phyloP scores from a whole-genome alignment of 495 filamentous ascomycete species.

The Penicillium herquei region DNA sequence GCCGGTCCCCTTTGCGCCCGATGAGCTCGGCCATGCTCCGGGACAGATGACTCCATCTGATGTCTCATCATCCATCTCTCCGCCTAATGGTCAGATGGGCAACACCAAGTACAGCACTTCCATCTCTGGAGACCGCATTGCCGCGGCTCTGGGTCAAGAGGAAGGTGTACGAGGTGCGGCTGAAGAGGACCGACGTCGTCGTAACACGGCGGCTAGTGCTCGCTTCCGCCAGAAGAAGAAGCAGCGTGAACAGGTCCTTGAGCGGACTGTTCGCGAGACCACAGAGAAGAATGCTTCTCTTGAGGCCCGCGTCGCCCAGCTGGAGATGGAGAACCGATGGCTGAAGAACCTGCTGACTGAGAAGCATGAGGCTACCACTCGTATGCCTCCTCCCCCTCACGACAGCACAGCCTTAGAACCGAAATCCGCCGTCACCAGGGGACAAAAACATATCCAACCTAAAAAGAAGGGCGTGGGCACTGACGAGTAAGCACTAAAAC shows the following conservation, averaged over 20 bases:
- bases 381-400: constrained; percentile 30
- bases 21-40: constrained; percentile 40
- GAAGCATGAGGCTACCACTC: constrained; percentile 62
- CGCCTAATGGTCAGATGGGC: constrained; percentile 46
- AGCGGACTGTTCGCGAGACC: constrained; percentile 87
- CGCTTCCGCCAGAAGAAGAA: constrained; percentile 99
- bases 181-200: constrained; percentile 94
- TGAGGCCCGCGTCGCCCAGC: constrained; percentile 76
- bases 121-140: constrained; percentile 44
- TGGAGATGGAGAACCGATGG: constrained; percentile 98
- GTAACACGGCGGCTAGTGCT: constrained; percentile 92
- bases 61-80: constrained; percentile 48
- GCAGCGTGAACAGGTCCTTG: constrained; percentile 91
- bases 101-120: constrained; percentile 49
- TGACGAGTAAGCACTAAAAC: constrained; percentile 31
- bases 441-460: constrained; percentile 47
- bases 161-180: constrained; percentile 69
- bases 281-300: constrained; percentile 76
- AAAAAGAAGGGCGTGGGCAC: constrained; percentile 51
- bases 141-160: constrained; percentile 39
- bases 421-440: constrained; percentile 24
- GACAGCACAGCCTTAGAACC: constrained; percentile 27
- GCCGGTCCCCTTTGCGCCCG: constrained; percentile 43
- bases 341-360: constrained; percentile 90
- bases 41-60: constrained; percentile 45